Evolutionary conservation across 768 basidiomycete species (phyloP).

Genomic region (Grammothele lineata): DNA sequence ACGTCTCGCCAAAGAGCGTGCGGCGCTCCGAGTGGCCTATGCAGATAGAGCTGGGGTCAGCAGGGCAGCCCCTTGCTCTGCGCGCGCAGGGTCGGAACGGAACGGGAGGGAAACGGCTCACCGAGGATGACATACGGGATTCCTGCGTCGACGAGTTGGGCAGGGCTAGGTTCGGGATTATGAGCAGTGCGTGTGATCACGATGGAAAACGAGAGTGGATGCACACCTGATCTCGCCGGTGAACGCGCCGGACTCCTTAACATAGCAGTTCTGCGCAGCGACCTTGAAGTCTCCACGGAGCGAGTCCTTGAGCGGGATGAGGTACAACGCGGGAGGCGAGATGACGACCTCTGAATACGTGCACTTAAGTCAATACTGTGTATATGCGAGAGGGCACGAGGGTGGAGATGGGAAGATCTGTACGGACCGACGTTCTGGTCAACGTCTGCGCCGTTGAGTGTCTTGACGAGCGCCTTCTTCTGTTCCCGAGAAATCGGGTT

Average conservation of each 20-base stretch:
- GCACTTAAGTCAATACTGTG: background rate
- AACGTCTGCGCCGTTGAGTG: slow-evolving; percentile 75
- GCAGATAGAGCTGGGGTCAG: background rate
- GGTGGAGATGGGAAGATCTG: background rate
- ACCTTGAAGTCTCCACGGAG: slow-evolving; percentile 69
- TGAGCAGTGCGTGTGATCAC: background rate
- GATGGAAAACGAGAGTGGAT: background rate
- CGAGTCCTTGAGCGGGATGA: slow-evolving; percentile 63
- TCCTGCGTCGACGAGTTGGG: slow-evolving; percentile 80
- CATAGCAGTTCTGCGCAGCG: slow-evolving; percentile 90
- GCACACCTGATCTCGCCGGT: slow-evolving; percentile 93
- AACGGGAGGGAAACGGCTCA: slow-evolving; percentile 27
- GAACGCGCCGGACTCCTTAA: slow-evolving; percentile 77
- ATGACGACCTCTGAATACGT: slow-evolving; percentile 78
- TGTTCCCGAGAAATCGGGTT: slow-evolving; percentile 70
- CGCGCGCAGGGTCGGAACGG: too few species aligned
- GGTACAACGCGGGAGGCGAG: slow-evolving; percentile 86
- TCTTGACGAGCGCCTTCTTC: slow-evolving; percentile 59
- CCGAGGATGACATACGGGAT: slow-evolving; percentile 93
- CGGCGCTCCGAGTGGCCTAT: slow-evolving; percentile 98
- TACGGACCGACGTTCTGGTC: slow-evolving; percentile 71
- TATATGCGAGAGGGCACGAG: too few species aligned
- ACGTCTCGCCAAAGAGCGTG: slow-evolving; percentile 86
- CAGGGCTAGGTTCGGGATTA: slow-evolving; percentile 43
- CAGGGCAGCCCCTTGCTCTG: background rate